These are phyloP conservation scores for Cylindricascospora bacillispora DNA, from an alignment of 1,139 yeast genomes.

Conservation along the genomic window DNA sequence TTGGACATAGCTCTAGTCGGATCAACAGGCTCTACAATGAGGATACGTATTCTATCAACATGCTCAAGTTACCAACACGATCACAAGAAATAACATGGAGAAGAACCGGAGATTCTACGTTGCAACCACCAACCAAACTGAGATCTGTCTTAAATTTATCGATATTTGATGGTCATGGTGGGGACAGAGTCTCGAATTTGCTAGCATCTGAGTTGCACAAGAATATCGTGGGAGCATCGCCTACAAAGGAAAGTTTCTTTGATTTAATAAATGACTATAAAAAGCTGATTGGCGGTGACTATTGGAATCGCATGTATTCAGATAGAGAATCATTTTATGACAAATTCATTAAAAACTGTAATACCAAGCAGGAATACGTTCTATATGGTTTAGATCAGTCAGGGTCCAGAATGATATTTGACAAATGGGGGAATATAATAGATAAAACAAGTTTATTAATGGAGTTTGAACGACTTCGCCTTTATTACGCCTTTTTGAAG, in stretches of 20 bases:
- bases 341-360: conserved; percentile 29
- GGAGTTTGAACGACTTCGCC: conserved; percentile 31
- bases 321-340: conserved; percentile 36
- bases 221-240: conserved; percentile 39
- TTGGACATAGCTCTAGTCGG: conserved; percentile 71
- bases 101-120: conserved; percentile 2
- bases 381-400: conserved; percentile 8
- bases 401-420: conserved; percentile 28
- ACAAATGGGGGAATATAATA: conserved; percentile 25
- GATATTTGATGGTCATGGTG: conserved; percentile 93
- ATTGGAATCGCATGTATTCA: conserved; percentile 71
- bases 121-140: neutral
- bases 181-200: conserved; percentile 56
- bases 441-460: conserved; percentile 24
- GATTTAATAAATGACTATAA: conserved; percentile 38
- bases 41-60: conserved; percentile 43
- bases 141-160: conserved; percentile 47
- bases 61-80: conserved; percentile 27
- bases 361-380: conserved; percentile 28
- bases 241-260: conserved; percentile 24
- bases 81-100: conserved; percentile 20
- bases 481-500: conserved; percentile 49
- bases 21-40: conserved; percentile 72
- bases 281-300: conserved; percentile 53
- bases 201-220: conserved; percentile 41